These are phyloP conservation scores for Alliaria petiolata DNA, from an alignment of 345 rosid genomes.

Conservation along the genomic window DNA sequence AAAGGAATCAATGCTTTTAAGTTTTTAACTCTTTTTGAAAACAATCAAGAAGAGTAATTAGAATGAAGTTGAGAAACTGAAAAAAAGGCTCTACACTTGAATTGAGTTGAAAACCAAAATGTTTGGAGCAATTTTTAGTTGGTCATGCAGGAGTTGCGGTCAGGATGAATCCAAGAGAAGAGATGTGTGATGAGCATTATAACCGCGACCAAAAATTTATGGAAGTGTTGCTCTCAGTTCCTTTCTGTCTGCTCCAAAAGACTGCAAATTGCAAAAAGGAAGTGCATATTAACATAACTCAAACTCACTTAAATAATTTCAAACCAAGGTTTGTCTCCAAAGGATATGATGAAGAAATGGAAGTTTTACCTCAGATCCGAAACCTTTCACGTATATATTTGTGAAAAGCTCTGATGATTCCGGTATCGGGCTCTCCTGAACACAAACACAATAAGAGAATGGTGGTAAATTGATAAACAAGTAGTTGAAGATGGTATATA, in stretches of 20 bases:
- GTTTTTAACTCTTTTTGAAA: not conserved
- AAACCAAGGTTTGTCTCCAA: not conserved
- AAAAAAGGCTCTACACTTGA: constrained; percentile 11
- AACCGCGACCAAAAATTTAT: constrained; percentile 4
- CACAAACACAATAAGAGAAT: not conserved
- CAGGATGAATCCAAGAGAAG: not conserved
- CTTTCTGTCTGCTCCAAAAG: constrained; percentile 80
- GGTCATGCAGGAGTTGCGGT: not conserved
- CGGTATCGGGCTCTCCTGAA: constrained; percentile 86
- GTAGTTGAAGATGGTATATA: not conserved
- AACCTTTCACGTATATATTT: constrained; percentile 68
- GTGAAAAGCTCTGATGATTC: constrained; percentile 73
- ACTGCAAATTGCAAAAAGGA: constrained; percentile 31
- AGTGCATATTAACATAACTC: not conserved
- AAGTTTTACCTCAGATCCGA: constrained; percentile 60
- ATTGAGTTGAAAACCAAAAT: not conserved
- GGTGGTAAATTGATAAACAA: not conserved
- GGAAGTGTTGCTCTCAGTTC: constrained; percentile 67
- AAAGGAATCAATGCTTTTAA: not conserved
- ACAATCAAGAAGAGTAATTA: not conserved
- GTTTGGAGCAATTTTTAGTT: not conserved
- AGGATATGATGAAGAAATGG: not conserved
- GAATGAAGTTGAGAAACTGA: not conserved
- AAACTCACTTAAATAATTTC: not conserved
- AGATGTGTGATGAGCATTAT: not conserved